These are phyloP conservation scores for Suillus decipiens DNA, from an alignment of 768 basidiomycete species.

Conservation along the genomic window DNA sequence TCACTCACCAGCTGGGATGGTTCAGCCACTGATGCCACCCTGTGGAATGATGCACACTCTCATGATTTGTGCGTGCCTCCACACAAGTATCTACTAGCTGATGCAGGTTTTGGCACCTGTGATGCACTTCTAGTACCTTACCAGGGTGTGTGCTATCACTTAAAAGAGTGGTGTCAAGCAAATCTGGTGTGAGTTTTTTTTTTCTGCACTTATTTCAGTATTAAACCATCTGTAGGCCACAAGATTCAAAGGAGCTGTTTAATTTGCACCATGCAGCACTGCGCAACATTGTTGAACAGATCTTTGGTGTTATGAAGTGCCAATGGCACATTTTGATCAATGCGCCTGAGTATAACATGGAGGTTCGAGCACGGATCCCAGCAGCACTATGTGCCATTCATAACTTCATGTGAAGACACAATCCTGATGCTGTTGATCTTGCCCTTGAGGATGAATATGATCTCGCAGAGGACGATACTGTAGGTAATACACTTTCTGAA, in stretches of 20 bases:
- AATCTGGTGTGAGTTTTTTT: neutral
- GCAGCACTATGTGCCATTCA: slow-evolving; percentile 24
- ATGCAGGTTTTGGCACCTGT: slow-evolving; percentile 10
- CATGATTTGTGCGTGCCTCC: slow-evolving; percentile 24
- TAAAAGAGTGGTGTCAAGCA: slow-evolving; percentile 17
- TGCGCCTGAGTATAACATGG: slow-evolving; percentile 14
- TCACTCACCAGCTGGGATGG: slow-evolving; percentile 16
- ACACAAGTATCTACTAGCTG: slow-evolving; percentile 15
- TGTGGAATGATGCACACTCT: slow-evolving; percentile 11
- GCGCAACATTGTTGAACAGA: slow-evolving; percentile 18
- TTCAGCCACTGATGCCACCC: slow-evolving; percentile 13
- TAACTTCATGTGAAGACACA: slow-evolving; percentile 13
- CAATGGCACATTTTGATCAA: slow-evolving; percentile 13
- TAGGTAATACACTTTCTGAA: neutral
- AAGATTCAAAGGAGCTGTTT: slow-evolving; percentile 8
- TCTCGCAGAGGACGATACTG: too few relatives aligned
- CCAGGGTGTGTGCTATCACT: slow-evolving; percentile 34
- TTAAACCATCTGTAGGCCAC: neutral
- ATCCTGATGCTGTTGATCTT: too few relatives aligned
- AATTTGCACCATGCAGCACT: neutral
- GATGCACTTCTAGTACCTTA: slow-evolving; percentile 27
- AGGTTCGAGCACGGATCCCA: slow-evolving; percentile 20
- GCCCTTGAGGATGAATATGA: too few relatives aligned
- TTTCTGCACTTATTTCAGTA: neutral
- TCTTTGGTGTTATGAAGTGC: slow-evolving; percentile 26